A percentile compares a stretch with the other conserved stretches of the same genome.
These are phyloP conservation scores for Nemania serpens DNA, from an alignment of 2,329 filamentous ascomycete species.

Conservation along the genomic window DNA sequence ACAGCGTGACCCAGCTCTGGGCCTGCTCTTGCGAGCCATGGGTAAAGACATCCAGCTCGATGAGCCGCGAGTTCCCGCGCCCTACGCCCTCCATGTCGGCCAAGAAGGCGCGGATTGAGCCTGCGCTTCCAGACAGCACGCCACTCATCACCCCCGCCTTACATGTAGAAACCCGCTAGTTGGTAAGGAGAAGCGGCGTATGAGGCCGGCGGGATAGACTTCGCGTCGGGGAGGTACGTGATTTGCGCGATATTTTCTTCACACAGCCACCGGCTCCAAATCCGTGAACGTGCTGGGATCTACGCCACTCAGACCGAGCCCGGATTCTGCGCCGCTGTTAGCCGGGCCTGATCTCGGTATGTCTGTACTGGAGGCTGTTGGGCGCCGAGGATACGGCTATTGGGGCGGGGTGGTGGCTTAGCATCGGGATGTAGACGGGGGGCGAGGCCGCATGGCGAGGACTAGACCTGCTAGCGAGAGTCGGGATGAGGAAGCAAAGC, in stretches of 20 bases:
- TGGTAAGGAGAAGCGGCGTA: neutral
- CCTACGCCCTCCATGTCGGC: too few relatives aligned
- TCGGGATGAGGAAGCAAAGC: constrained; percentile 15
- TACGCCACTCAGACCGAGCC: neutral
- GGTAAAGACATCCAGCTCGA: constrained; percentile 34
- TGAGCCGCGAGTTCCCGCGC: constrained; percentile 14
- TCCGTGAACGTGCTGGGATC: constrained; percentile 31
- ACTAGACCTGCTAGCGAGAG: constrained; percentile 24
- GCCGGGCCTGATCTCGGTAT: constrained; percentile 5
- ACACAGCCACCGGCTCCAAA: constrained; percentile 24
- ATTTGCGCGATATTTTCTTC: constrained; percentile 29
- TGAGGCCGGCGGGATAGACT: constrained; percentile 33
- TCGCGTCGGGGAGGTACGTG: constrained; percentile 30
- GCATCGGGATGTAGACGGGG: constrained; percentile 33
- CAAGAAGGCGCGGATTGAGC: constrained; percentile 28
- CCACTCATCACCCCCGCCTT: neutral
- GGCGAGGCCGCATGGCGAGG: constrained; percentile 21
- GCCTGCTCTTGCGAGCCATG: constrained; percentile 29
- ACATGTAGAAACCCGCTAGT: constrained; percentile 6
- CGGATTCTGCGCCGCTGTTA: neutral
- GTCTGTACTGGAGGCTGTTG: constrained; percentile 33
- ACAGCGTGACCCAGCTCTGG: constrained; percentile 36
- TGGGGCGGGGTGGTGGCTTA: constrained; percentile 26
- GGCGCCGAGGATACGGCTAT: constrained; percentile 31
- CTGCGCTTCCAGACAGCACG: neutral